Evolutionary conservation across 345 rosid species (phyloP).

Genomic region (Abelmoschus esculentus): DNA sequence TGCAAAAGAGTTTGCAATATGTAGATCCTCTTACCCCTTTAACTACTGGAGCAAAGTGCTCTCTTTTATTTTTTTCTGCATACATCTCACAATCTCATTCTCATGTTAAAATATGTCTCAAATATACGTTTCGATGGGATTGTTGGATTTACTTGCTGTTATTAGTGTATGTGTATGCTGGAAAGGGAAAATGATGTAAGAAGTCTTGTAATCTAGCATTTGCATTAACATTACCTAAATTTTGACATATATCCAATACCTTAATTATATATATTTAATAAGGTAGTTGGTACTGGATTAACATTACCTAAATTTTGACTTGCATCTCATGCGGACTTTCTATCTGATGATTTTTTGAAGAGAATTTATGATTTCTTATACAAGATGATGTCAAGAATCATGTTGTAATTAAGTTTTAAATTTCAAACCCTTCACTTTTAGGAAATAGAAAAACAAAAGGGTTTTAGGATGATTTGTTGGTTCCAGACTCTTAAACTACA

Average conservation of each 20-base stretch:
- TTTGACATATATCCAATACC: background rate
- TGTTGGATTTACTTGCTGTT: background rate
- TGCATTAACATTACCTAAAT: background rate
- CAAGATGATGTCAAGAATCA: background rate
- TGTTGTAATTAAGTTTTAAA: background rate
- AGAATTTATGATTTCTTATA: background rate
- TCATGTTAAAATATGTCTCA: background rate
- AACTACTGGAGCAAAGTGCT: slow-evolving; percentile 6
- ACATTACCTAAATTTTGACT: background rate
- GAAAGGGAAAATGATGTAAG: slow-evolving; percentile 1
- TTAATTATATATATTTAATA: background rate
- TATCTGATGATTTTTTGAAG: background rate
- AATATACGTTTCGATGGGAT: background rate
- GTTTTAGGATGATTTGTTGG: background rate
- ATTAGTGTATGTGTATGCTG: background rate
- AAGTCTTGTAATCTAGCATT: background rate
- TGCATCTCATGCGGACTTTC: background rate
- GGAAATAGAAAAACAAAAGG: background rate
- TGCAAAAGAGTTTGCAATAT: background rate
- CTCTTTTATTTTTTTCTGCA: background rate
- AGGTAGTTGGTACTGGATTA: background rate
- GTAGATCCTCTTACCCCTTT: slow-evolving; percentile 2
- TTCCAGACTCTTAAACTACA: background rate
- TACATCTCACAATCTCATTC: background rate
- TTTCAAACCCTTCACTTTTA: background rate